Percentiles rank a stretch among this genome's conserved stretches.
phyloP scores from a whole-genome alignment of 2,329 filamentous ascomycete genomes.

The Colletotrichum ledebouriae region DNA sequence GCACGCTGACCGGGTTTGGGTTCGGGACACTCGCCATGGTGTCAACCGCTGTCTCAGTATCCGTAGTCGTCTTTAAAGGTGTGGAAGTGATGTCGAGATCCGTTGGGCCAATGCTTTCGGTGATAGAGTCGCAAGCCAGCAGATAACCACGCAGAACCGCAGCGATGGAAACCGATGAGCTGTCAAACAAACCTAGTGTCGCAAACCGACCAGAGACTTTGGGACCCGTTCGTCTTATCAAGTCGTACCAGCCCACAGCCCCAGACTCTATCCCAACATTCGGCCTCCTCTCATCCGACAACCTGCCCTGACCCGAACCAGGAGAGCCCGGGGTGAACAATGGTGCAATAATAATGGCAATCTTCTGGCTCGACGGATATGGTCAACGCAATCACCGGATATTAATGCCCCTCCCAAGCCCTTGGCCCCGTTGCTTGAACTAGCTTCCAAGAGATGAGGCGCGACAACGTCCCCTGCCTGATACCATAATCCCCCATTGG shows the following conservation, averaged over 20 bases:
- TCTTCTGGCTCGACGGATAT: not conserved
- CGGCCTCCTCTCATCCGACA: not conserved
- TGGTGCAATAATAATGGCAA: no score
- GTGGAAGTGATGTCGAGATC: not conserved
- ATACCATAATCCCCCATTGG: conserved; percentile 18
- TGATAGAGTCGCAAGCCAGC: not conserved
- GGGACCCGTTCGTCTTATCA: conserved; percentile 31
- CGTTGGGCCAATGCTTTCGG: no score
- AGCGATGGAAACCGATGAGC: not conserved
- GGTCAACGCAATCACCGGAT: conserved; percentile 10
- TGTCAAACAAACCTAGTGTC: not conserved
- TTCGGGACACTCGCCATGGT: conserved; percentile 11
- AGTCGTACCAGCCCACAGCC: not conserved
- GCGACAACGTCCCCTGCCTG: not conserved
- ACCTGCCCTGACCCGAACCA: not conserved
- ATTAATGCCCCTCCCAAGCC: conserved; percentile 7
- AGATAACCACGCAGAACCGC: not conserved
- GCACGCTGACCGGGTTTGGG: not conserved
- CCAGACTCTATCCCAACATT: conserved; percentile 15
- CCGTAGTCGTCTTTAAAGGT: not conserved
- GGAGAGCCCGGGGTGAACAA: conserved; percentile 12
- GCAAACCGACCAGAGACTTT: not conserved
- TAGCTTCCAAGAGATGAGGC: conserved; percentile 21
- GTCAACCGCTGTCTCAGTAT: not conserved
- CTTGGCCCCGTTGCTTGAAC: conserved; percentile 22